Conservation (phyloP, 1,284 basidiomycete genomes). For the Cryptococcus maquisensis region DNA sequence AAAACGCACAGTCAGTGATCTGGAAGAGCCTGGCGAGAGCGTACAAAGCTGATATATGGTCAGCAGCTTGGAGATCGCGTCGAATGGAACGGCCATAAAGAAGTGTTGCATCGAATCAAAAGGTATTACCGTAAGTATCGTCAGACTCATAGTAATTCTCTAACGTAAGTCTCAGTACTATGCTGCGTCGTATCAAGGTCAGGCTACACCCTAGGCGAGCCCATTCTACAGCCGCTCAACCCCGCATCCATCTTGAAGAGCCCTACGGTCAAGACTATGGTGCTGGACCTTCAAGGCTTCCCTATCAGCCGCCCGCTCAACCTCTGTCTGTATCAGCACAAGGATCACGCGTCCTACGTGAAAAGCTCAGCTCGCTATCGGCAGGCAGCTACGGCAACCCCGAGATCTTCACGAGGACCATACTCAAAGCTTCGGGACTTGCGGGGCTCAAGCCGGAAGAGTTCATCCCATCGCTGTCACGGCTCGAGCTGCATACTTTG, state of each 20-base stretch:
- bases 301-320: constrained; percentile 19
- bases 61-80: no score
- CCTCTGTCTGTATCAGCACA: not conserved
- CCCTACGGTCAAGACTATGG: constrained; percentile 36
- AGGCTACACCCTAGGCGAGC: constrained; percentile 4
- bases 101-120: no score
- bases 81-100: no score
- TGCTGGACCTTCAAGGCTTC: constrained; percentile 35
- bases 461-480: constrained; percentile 10
- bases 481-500: constrained; percentile 24
- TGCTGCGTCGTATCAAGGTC: constrained; percentile 16
- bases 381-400: not conserved
- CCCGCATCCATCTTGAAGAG: not conserved
- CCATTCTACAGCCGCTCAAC: constrained; percentile 2
- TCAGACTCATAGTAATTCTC: not conserved
- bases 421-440: not conserved
- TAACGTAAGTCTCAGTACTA: not conserved
- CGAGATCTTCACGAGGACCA: not conserved
- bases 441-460: not conserved
- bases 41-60: no score
- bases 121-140: not conserved
- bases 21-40: no score
- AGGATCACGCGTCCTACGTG: not conserved
- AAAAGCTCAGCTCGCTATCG: not conserved
- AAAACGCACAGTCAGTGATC: no score